Conservation (phyloP, 129 eudicot species). For the Artemisia annua region DNA sequence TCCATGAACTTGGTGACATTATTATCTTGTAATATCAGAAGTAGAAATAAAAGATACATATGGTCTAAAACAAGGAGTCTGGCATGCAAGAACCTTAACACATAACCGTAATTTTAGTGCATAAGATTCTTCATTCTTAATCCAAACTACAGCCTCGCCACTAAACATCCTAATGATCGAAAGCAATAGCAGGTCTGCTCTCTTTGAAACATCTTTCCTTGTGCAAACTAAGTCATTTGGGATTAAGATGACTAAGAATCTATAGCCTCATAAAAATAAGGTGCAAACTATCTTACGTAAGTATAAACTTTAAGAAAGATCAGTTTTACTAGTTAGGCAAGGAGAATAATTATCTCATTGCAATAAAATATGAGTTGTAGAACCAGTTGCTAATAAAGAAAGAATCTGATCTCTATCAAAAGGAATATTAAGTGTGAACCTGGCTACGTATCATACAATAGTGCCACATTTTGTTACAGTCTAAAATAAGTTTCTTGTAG, state of each 20-base stretch:
- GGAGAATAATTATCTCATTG: neutral
- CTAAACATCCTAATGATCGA: neutral
- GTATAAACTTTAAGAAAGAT: neutral
- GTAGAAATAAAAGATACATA: neutral
- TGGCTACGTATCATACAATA: slow-evolving; percentile 17
- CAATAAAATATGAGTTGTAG: neutral
- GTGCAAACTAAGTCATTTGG: neutral
- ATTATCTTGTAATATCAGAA: neutral
- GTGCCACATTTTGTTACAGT: neutral
- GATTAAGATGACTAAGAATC: neutral
- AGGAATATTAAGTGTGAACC: slow-evolving; percentile 21
- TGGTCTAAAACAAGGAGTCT: neutral
- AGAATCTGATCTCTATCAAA: slow-evolving; percentile 30
- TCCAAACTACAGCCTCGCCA: neutral
- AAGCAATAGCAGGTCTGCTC: neutral
- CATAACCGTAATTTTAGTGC: neutral
- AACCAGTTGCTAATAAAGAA: slow-evolving; percentile 21
- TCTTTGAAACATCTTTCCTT: neutral
- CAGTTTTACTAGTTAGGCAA: slow-evolving; percentile 7
- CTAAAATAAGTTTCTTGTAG: neutral
- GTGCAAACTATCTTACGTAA: neutral
- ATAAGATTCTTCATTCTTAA: neutral
- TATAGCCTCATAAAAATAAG: neutral
- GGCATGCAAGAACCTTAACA: neutral
- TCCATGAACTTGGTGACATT: neutral